phyloP scores from a whole-genome alignment of 345 rosid species.

The Iberis pinnata region DNA sequence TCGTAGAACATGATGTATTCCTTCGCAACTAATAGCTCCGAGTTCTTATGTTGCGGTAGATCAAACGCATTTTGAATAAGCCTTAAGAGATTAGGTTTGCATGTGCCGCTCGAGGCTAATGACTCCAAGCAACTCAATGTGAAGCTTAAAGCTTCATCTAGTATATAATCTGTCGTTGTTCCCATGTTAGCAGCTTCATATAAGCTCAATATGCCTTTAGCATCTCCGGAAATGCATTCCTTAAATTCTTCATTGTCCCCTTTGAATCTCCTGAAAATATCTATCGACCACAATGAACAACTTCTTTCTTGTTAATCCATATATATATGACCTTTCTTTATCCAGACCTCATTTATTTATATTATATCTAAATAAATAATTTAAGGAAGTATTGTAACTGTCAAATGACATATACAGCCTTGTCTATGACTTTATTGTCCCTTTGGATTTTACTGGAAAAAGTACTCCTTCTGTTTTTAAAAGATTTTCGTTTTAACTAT shows the following conservation, averaged over 20 bases:
- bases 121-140: slow-evolving; percentile 7
- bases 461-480: too few species aligned
- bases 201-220: slow-evolving; percentile 30
- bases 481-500: too few species aligned
- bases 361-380: too few species aligned
- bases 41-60: slow-evolving; percentile 16
- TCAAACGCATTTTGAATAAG: slow-evolving; percentile 9
- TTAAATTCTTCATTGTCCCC: slow-evolving; percentile 24
- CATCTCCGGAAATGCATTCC: slow-evolving; percentile 11
- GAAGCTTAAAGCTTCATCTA: slow-evolving; percentile 28
- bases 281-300: background rate
- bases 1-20: slow-evolving; percentile 17
- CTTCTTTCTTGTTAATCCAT: too few species aligned
- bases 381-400: too few species aligned
- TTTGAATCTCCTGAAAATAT: slow-evolving; percentile 31
- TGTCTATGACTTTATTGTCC: too few species aligned
- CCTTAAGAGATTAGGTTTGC: background rate
- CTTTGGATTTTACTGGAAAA: too few species aligned
- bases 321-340: too few species aligned
- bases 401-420: too few species aligned
- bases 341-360: too few species aligned
- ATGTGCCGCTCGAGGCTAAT: background rate
- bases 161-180: slow-evolving; percentile 29
- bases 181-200: slow-evolving; percentile 35
- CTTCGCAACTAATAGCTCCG: slow-evolving; percentile 12